Evolutionary conservation across 78 protist genomes (phyloP), one percentile per base, ranked within the genome.

Genomic region (Corallochytrium limacisporum): DNA sequence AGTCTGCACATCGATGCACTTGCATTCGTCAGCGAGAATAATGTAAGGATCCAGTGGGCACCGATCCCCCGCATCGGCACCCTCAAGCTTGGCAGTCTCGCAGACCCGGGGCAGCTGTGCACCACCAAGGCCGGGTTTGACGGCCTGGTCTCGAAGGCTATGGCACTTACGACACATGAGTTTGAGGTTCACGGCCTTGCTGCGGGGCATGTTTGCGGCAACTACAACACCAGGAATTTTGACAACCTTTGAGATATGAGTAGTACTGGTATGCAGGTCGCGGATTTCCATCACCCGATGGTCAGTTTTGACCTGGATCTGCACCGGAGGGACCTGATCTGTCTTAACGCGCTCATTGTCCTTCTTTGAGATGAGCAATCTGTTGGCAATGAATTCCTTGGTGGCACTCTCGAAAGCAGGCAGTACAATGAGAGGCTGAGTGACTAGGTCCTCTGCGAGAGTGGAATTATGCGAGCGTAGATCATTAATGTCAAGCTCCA

Each of bases 171-270:
- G 33, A 69, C 96, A 91, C 47, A 16, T 40, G 0, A 80, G 32
- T 33, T 6, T 26, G 60, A 88, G 43, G 24, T 24, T 4, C 2
- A 80, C 55, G 22, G 88, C 89, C 63, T 76, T 83, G 38, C 89
- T 79, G 31, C 72, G 74, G 20, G 67, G 61, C 16, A 75, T 42
- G 18, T 88, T 65, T 29, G 97, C 88, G 7, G 75, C 50, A 46
- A 89, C 72, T 26, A 92, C 82, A 61, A 92, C 91, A 28, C 97
- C 97, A 6, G 78, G 83, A 6, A 92, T 62, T 16, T 29, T 37
- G n/a, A 92, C 83, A 1, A 92, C 44, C 32, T 40, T 54, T 22
- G 91, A 22, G 18, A 91, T 7, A 5, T 4, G 20, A 44, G 4
- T 13, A 8, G 13, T 22, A 48, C 13, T 35, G 4, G 9, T 39